These are phyloP conservation scores for Pilasporangium apinafurcum DNA, from an alignment of 352 stramenopile genomes.

Conservation along the genomic window DNA sequence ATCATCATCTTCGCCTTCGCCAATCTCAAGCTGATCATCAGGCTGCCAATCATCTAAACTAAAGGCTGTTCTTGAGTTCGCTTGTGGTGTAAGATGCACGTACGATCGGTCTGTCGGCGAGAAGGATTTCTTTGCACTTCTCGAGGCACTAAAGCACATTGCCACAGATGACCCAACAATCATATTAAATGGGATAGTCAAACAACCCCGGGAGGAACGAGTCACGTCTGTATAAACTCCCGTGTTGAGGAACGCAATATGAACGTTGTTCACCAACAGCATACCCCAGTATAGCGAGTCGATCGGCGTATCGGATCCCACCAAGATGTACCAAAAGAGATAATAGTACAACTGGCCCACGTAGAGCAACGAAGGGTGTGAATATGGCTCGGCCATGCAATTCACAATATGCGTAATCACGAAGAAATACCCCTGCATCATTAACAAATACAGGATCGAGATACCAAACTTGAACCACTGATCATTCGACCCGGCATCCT, in stretches of 20 bases:
- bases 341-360: constrained; percentile 85
- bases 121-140: too few relatives aligned
- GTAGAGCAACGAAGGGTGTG: constrained; percentile 80
- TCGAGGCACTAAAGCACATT: constrained; percentile 45
- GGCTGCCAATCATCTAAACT: too few relatives aligned
- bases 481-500: constrained; percentile 21
- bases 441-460: constrained; percentile 64
- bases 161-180: constrained; percentile 47
- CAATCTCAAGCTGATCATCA: too few relatives aligned
- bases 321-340: constrained; percentile 84
- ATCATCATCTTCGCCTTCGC: too few relatives aligned
- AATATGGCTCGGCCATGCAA: constrained; percentile 74
- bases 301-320: constrained; percentile 74
- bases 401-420: constrained; percentile 78
- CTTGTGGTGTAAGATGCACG: not conserved
- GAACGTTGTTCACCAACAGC: constrained; percentile 79
- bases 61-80: too few relatives aligned
- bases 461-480: constrained; percentile 72
- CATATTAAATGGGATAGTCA: constrained; percentile 28
- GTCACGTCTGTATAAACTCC: constrained; percentile 83
- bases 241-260: constrained; percentile 85
- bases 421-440: constrained; percentile 86
- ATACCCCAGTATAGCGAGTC: constrained; percentile 79
- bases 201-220: constrained; percentile 41
- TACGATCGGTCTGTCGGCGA: constrained; percentile 10